Evolutionary conservation across 805 yeast genomes (phyloP), one percentile per base, ranked within the genome.

Genomic region (Starmerella gropengiesseri): DNA sequence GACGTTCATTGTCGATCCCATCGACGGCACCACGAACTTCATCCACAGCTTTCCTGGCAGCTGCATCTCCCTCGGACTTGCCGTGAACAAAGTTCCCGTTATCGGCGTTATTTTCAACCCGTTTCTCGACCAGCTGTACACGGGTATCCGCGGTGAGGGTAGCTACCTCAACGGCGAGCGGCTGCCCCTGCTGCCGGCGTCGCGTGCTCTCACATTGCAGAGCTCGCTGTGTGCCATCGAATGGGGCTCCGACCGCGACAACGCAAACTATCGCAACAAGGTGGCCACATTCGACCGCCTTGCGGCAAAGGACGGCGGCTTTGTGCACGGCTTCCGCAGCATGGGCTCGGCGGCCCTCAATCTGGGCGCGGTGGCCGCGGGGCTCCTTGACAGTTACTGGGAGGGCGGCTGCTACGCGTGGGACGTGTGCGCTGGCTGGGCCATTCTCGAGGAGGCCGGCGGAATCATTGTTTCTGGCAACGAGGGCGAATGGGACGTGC

Each of bases 361-460:
- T 54, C 58, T 74, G 29, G 69, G 77, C 35, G 69, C 70, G 34
- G 74, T 73, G 5, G 80, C 81, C 1, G 63, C 71, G 3, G 82
- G 82, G 5, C 65, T 64, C 44, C 46, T 75, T 21, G 82, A 77
- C 53, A 68, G 74, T 4, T 77, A 77, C 58, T 77, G 81, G 80
- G 80, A 75, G 58, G 80, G 79, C 38, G 80, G 80, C n/a, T 74
- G 78, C 54, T 74, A 69, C 55, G 71, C 75, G 19, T 77, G 81
- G 81, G 82, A 77, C 55, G 79, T 76, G 1, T 74, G 79, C 56
- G 82, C 81, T 13, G 78, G 80, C 30, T 76, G 79, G 78, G 67
- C 75, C 37, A 72, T 77, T 37, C 53, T 75, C 7, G 61, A 65
- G 33, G 82, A 77, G 49, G 69, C 78, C 11, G 82, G 82, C 3